These are phyloP conservation scores for Acacia concinna DNA, from an alignment of 331 rosid species.

Conservation along the genomic window DNA sequence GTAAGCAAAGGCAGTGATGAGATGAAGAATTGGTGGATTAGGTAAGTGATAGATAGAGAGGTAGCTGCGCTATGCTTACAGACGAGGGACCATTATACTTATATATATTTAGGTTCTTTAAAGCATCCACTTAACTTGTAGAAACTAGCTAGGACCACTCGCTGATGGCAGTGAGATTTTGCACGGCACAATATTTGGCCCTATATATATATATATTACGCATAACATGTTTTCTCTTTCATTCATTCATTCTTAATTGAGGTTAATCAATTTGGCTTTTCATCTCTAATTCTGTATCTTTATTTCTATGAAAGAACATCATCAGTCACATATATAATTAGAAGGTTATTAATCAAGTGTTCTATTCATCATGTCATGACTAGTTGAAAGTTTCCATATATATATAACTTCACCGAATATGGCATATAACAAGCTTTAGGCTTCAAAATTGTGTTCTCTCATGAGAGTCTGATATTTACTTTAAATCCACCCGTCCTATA, in stretches of 20 bases:
- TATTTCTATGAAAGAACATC: not conserved
- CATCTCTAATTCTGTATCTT: not conserved
- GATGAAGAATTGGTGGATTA: slow-evolving; percentile 43
- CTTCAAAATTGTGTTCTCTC: not conserved
- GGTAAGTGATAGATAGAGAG: slow-evolving; percentile 38
- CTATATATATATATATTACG: not conserved
- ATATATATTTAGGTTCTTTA: slow-evolving; percentile 56
- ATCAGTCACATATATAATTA: not conserved
- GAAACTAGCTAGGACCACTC: slow-evolving; percentile 66
- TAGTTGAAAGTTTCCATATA: not conserved
- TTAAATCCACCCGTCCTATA: not conserved
- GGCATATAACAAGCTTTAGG: not conserved
- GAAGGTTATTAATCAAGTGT: not conserved
- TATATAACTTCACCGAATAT: not conserved
- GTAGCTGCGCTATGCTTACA: slow-evolving; percentile 19
- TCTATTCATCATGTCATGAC: not conserved
- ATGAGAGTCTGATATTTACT: not conserved
- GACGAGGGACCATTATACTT: slow-evolving; percentile 66
- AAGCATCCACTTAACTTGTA: slow-evolving; percentile 67
- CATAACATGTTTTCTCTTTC: not conserved
- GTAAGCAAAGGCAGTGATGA: slow-evolving; percentile 32
- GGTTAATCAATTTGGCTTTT: not conserved
- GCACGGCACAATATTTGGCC: slow-evolving; percentile 52
- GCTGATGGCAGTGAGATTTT: slow-evolving; percentile 72
- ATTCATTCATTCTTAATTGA: slow-evolving; percentile 1